phyloP scores from a whole-genome alignment of 495 filamentous ascomycete species.

The Aspergillus affinis region DNA sequence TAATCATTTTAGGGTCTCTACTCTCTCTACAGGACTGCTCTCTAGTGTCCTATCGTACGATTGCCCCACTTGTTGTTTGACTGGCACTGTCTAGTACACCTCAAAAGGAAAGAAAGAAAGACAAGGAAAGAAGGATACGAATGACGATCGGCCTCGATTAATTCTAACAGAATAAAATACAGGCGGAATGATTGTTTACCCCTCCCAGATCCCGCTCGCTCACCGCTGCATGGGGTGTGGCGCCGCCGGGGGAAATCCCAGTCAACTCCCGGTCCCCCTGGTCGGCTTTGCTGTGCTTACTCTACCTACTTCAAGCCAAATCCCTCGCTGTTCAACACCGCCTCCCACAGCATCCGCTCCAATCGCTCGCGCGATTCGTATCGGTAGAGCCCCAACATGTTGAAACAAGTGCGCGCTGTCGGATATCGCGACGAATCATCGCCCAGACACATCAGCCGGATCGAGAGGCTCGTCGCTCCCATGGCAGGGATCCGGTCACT shows the following conservation, averaged over 20 bases:
- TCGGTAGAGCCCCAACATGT: slow-evolving; percentile 73
- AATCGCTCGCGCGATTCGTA: slow-evolving; percentile 65
- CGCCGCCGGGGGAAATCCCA: neutral
- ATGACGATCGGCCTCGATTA: neutral
- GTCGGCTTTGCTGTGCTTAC: neutral
- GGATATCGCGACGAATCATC: slow-evolving; percentile 75
- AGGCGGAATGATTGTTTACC: neutral
- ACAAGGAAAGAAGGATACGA: neutral
- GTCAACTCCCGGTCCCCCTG: neutral
- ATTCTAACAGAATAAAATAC: neutral
- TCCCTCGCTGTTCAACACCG: slow-evolving; percentile 86
- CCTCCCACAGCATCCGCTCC: slow-evolving; percentile 75
- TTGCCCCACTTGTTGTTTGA: neutral
- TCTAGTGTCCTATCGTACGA: neutral
- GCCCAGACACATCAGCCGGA: slow-evolving; percentile 73
- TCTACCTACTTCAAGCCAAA: slow-evolving; percentile 83
- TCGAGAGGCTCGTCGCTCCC: slow-evolving; percentile 78
- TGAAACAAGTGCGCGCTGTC: slow-evolving; percentile 89
- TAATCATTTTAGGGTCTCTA: too few species aligned
- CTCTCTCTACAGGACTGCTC: too few species aligned
- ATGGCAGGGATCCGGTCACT: slow-evolving; percentile 91
- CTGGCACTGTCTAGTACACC: neutral
- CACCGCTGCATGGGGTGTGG: neutral
- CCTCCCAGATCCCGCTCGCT: neutral
- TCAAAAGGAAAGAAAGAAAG: neutral